Percentiles rank a stretch among this genome's conserved stretches.
Conservation (phyloP, 2,329 filamentous ascomycete genomes). For the Verticillium klebahnii region DNA sequence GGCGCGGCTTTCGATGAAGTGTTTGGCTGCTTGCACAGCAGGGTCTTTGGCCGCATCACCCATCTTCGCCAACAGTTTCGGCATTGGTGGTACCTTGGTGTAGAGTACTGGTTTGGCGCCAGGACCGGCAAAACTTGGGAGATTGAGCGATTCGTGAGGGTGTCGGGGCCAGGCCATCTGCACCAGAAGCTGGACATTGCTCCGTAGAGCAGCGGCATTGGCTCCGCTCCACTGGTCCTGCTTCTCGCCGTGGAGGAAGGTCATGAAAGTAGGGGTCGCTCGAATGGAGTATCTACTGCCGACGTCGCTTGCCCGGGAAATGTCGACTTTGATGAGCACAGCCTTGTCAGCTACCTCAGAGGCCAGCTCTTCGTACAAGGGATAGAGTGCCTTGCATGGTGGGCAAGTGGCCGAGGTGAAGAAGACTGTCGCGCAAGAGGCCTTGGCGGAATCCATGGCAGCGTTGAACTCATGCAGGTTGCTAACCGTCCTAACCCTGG, state of each 20-base stretch:
- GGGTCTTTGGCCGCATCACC: slow-evolving; percentile 54
- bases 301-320: slow-evolving; percentile 60
- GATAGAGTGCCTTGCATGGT: slow-evolving; percentile 80
- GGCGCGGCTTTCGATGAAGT: slow-evolving; percentile 64
- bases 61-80: slow-evolving; percentile 78
- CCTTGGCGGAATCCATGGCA: slow-evolving; percentile 52
- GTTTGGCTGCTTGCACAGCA: slow-evolving; percentile 58
- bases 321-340: slow-evolving; percentile 78
- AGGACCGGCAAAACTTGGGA: slow-evolving; percentile 65
- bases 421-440: slow-evolving; percentile 76
- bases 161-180: slow-evolving; percentile 73
- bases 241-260: slow-evolving; percentile 71
- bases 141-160: slow-evolving; percentile 64
- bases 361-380: slow-evolving; percentile 75
- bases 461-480: slow-evolving; percentile 56
- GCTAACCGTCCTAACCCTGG: slow-evolving; percentile 55
- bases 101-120: slow-evolving; percentile 67
- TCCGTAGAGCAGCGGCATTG: slow-evolving; percentile 60
- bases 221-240: slow-evolving; percentile 79
- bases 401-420: slow-evolving; percentile 87
- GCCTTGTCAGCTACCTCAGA: slow-evolving; percentile 62
- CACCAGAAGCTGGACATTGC: slow-evolving; percentile 69
- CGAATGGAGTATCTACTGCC: slow-evolving; percentile 62
- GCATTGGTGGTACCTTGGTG: slow-evolving; percentile 73
- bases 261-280: slow-evolving; percentile 85